Percentiles rank a stretch among this genome's conserved stretches.
Conservation (phyloP, 2,329 filamentous ascomycete genomes). For the Colletotrichum godetiae region DNA sequence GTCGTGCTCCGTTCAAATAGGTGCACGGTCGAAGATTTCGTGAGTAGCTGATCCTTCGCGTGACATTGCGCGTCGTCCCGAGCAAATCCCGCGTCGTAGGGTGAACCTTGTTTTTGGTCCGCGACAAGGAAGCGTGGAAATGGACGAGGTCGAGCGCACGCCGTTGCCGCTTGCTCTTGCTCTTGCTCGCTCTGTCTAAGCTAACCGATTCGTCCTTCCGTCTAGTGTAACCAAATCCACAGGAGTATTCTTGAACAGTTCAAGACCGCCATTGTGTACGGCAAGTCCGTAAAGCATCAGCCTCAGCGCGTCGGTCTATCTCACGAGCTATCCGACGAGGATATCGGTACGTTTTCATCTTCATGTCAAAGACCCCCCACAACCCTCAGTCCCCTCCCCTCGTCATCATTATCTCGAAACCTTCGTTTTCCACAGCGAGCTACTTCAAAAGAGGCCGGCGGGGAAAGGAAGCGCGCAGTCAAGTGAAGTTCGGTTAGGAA, state of each 20-base stretch:
- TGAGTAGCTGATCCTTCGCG: slow-evolving; percentile 63
- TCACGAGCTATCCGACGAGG: slow-evolving; percentile 95
- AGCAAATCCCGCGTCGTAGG: not conserved
- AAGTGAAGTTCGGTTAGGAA: not conserved
- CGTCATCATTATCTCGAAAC: not conserved
- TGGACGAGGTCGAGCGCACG: not conserved
- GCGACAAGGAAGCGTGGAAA: not conserved
- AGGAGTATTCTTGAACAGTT: slow-evolving; percentile 96
- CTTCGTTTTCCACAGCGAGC: not conserved
- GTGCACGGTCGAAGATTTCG: slow-evolving; percentile 96
- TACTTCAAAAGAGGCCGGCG: not conserved
- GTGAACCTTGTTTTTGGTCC: not conserved
- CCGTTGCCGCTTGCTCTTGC: not conserved
- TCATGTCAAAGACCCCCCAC: not conserved
- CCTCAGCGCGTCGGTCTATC: slow-evolving; percentile 92
- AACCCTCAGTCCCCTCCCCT: not conserved
- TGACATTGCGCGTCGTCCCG: not conserved
- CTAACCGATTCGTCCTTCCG: slow-evolving; percentile 48
- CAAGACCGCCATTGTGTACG: slow-evolving; percentile 95
- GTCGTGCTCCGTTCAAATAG: slow-evolving; percentile 86
- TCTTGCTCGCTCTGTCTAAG: slow-evolving; percentile 36
- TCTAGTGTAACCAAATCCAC: slow-evolving; percentile 95
- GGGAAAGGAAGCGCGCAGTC: not conserved
- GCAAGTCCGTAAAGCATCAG: slow-evolving; percentile 98
- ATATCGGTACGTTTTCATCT: slow-evolving; percentile 79